Conservation (phyloP, 768 basidiomycete genomes). For the Phallus indusiatus region DNA sequence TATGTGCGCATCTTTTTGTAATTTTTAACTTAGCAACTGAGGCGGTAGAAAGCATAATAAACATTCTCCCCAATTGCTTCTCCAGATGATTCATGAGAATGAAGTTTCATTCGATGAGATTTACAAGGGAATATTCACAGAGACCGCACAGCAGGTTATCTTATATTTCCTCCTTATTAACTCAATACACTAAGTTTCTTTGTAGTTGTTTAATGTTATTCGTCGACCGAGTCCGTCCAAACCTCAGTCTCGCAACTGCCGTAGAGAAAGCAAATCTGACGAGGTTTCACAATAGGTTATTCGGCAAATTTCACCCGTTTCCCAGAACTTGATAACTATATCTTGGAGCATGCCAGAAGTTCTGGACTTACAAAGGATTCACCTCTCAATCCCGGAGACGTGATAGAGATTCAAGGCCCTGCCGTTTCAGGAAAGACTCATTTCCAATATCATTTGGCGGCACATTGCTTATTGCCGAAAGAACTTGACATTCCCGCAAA, state of each 20-base stretch:
- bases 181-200: background rate
- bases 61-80: background rate
- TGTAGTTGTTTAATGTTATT: constrained; percentile 36
- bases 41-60: background rate
- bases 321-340: constrained; percentile 26
- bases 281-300: constrained; percentile 17
- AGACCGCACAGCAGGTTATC: constrained; percentile 8
- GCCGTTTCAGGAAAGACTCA: constrained; percentile 71
- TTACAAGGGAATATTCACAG: constrained; percentile 3
- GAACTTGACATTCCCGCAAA: constrained; percentile 12
- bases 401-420: constrained; percentile 70
- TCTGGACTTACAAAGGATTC: constrained; percentile 8
- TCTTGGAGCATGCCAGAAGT: background rate
- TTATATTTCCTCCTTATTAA: background rate
- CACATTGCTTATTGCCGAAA: constrained; percentile 47
- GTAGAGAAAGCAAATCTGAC: background rate
- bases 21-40: background rate
- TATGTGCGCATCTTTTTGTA: background rate
- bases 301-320: constrained; percentile 24
- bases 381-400: constrained; percentile 43
- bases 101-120: constrained; percentile 1
- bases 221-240: constrained; percentile 26
- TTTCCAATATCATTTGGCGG: constrained; percentile 56
- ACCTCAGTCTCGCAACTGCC: constrained; percentile 1
- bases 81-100: background rate